Conservation (phyloP, 345 rosid genomes). For the Aquilaria malaccensis region DNA sequence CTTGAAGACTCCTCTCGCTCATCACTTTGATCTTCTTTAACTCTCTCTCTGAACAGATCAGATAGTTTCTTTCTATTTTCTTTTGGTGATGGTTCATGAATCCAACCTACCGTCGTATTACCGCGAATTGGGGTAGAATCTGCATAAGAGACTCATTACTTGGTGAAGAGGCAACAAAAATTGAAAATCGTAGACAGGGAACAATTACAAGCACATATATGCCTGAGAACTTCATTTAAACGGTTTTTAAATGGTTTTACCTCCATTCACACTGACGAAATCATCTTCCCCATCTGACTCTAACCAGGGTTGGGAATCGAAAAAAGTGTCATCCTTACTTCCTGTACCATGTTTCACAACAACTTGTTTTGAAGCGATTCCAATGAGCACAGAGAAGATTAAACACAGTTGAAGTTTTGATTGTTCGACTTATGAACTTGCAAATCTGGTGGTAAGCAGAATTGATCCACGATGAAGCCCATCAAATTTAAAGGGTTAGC, state of each 20-base stretch:
- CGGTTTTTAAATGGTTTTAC: conserved; percentile 22
- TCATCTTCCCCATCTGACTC: conserved; percentile 87
- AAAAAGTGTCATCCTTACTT: conserved; percentile 68
- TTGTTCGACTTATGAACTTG: too few relatives aligned
- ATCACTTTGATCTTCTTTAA: conserved; percentile 31
- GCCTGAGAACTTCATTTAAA: background rate
- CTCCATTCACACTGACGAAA: conserved; percentile 78
- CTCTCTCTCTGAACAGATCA: conserved; percentile 66
- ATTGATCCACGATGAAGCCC: too few relatives aligned
- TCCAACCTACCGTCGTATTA: conserved; percentile 30
- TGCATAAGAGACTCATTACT: conserved; percentile 13
- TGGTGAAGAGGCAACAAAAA: conserved; percentile 1
- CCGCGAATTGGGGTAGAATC: conserved; percentile 84
- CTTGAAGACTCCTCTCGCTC: conserved; percentile 19
- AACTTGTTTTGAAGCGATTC: background rate
- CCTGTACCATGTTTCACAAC: conserved; percentile 31
- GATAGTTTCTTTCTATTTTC: conserved; percentile 67
- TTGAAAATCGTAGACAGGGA: background rate
- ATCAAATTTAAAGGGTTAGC: too few relatives aligned
- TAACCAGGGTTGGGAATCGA: conserved; percentile 61
- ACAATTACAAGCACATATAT: background rate
- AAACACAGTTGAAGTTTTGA: too few relatives aligned
- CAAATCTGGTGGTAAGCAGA: too few relatives aligned
- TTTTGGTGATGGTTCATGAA: conserved; percentile 35
- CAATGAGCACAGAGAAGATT: background rate